phyloP scores from a whole-genome alignment of 1,284 basidiomycete species.

The Lentinula novae-zelandiae region DNA sequence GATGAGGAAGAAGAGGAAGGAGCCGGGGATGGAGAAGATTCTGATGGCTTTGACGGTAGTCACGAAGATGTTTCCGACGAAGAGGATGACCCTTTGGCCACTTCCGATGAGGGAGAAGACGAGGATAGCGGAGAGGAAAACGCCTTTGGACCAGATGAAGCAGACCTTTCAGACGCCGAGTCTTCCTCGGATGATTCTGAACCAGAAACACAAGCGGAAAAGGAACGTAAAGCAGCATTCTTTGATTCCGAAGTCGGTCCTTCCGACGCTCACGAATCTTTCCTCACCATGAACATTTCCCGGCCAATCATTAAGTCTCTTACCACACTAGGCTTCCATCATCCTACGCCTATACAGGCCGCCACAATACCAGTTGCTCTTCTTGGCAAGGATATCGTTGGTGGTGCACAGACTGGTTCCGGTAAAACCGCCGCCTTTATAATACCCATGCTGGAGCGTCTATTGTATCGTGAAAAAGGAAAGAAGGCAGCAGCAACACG shows the following conservation, averaged over 20 bases:
- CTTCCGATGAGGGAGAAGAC: slow-evolving; percentile 38
- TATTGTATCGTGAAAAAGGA: slow-evolving; percentile 85
- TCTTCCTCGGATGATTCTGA: slow-evolving; percentile 52
- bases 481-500: slow-evolving; percentile 88
- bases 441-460: slow-evolving; percentile 89
- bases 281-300: slow-evolving; percentile 85
- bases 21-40: slow-evolving; percentile 23
- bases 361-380: slow-evolving; percentile 91
- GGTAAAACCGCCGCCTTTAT: slow-evolving; percentile 98
- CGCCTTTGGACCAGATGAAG: slow-evolving; percentile 38
- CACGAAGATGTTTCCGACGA: slow-evolving; percentile 28
- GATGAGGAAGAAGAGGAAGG: slow-evolving; percentile 33
- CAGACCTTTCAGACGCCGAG: slow-evolving; percentile 25
- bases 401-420: slow-evolving; percentile 92
- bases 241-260: slow-evolving; percentile 63
- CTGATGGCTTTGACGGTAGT: slow-evolving; percentile 13
- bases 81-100: slow-evolving; percentile 44
- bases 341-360: slow-evolving; percentile 94
- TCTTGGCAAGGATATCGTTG: slow-evolving; percentile 93
- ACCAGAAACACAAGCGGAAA: slow-evolving; percentile 67
- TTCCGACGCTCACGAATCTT: slow-evolving; percentile 57
- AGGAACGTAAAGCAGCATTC: slow-evolving; percentile 81
- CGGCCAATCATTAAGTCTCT: slow-evolving; percentile 87
- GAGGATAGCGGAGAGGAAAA: slow-evolving; percentile 38
- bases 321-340: slow-evolving; percentile 75